A percentile compares a stretch with the other conserved stretches of the same genome.
phyloP scores from a whole-genome alignment of 1,139 yeast species.

The Yamadazyma membranifaciens region DNA sequence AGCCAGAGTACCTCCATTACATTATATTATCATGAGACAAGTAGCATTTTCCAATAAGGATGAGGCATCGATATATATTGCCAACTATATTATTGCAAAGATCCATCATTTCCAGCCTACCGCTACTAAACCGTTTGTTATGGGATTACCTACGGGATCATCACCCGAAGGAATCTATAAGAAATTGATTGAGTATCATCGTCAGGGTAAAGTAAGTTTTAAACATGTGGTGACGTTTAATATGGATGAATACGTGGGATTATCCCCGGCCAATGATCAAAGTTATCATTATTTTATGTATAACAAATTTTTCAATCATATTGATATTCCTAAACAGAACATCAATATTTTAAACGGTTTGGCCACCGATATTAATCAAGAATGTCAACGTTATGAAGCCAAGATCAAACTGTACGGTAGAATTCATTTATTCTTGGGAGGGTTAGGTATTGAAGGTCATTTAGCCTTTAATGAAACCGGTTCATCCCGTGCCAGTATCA shows the following conservation, averaged over 20 bases:
- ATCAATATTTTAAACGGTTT: conserved; percentile 58
- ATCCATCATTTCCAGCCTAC: conserved; percentile 51
- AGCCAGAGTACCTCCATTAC: too few species aligned
- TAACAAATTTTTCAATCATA: conserved; percentile 56
- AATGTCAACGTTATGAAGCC: conserved; percentile 51
- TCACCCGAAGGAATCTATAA: conserved; percentile 62
- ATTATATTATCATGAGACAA: conserved; percentile 42
- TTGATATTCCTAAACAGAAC: conserved; percentile 54
- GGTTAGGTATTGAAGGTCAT: conserved; percentile 66
- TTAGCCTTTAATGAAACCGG: conserved; percentile 66
- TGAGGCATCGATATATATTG: conserved; percentile 52
- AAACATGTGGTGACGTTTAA: conserved; percentile 59
- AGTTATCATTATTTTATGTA: conserved; percentile 63
- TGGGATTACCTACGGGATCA: conserved; percentile 67
- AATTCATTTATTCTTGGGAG: conserved; percentile 59
- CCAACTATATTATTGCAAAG: conserved; percentile 43
- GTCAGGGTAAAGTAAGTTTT: conserved; percentile 45
- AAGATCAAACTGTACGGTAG: conserved; percentile 51
- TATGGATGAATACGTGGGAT: conserved; percentile 61
- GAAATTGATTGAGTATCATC: conserved; percentile 45
- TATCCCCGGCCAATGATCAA: conserved; percentile 49
- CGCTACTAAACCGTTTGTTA: conserved; percentile 48
- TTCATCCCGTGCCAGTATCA: conserved; percentile 43
- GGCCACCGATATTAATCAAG: conserved; percentile 44
- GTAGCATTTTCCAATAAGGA: conserved; percentile 37